Evolutionary conservation across 257 asterid genomes (phyloP).

Genomic region (Solanum pimpinellifolium): DNA sequence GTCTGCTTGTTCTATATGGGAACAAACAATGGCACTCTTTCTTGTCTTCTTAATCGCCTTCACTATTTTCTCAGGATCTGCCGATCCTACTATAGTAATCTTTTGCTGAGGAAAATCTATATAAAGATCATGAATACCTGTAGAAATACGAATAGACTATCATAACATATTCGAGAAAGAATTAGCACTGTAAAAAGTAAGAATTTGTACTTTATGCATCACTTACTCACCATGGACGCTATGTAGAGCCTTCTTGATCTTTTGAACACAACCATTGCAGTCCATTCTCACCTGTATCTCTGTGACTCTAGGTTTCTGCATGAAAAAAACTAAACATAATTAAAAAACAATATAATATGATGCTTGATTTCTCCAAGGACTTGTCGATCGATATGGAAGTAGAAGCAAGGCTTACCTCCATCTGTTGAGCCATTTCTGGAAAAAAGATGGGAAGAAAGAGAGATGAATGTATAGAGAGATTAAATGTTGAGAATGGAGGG

Average conservation of each 20-base stretch:
- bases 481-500: conserved; percentile 17
- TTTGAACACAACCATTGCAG: conserved; percentile 80
- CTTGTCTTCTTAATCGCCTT: conserved; percentile 74
- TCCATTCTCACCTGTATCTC: conserved; percentile 81
- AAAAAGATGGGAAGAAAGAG: conserved; percentile 1
- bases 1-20: conserved; percentile 53
- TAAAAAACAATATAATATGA: neutral
- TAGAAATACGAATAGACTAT: neutral
- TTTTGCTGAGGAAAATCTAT: conserved; percentile 70
- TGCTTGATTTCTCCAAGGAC: neutral
- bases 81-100: conserved; percentile 67
- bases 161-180: neutral
- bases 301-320: conserved; percentile 5
- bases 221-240: conserved; percentile 50
- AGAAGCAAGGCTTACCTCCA: conserved; percentile 29
- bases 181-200: neutral
- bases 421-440: conserved; percentile 27
- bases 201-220: neutral
- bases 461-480: conserved; percentile 3
- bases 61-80: conserved; percentile 60
- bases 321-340: neutral
- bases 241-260: conserved; percentile 68
- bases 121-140: conserved; percentile 64
- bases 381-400: neutral
- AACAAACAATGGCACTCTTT: conserved; percentile 59